phyloP scores from a whole-genome alignment of 805 yeast genomes.

The Yarrowia sp. region DNA sequence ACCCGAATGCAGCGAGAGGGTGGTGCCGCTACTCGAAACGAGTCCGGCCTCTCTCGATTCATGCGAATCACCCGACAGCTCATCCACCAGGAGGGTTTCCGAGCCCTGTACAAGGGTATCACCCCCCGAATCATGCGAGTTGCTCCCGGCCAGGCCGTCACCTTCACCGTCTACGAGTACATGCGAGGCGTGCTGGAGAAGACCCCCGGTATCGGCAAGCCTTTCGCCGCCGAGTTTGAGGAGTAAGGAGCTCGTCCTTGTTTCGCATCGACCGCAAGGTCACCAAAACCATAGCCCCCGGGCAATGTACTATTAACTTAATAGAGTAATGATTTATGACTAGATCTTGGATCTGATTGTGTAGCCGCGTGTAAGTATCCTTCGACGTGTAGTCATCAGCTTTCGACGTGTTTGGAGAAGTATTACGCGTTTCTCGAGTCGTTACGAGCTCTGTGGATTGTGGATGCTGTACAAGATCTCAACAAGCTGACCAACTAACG shows the following conservation, averaged over 20 bases:
- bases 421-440: too few species aligned
- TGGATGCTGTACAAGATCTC: too few species aligned
- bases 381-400: too few species aligned
- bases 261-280: too few species aligned
- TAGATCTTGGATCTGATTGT: not conserved
- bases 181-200: constrained; percentile 63
- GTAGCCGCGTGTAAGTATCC: too few species aligned
- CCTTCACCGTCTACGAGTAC: constrained; percentile 93
- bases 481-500: too few species aligned
- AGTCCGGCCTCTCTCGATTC: constrained; percentile 74
- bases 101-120: constrained; percentile 91
- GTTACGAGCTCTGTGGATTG: too few species aligned
- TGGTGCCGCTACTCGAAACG: constrained; percentile 48
- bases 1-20: constrained; percentile 93
- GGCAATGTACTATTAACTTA: constrained; percentile 25
- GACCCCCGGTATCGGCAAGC: constrained; percentile 31
- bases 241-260: too few species aligned
- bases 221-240: constrained; percentile 25
- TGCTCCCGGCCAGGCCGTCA: constrained; percentile 99
- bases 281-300: constrained; percentile 13
- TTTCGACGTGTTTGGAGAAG: not conserved
- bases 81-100: constrained; percentile 83
- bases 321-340: constrained; percentile 26
- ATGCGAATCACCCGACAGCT: constrained; percentile 75
- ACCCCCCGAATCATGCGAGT: constrained; percentile 99